Evolutionary conservation across 164 flowering plant species (phyloP).

Genomic region (Santalum album): DNA sequence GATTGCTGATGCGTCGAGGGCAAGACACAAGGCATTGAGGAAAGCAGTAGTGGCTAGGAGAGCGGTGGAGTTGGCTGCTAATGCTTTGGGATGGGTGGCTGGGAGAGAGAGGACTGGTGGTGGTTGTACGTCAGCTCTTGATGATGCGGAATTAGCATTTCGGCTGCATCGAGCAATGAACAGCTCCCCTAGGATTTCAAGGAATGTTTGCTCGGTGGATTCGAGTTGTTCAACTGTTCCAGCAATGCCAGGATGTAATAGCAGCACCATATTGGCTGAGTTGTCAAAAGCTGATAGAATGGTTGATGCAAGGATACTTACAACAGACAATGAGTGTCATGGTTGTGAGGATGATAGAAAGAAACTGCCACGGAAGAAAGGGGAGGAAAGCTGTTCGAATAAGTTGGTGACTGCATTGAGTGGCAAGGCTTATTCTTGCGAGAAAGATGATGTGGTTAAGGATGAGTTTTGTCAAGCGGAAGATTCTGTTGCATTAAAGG

Average conservation of each 20-base stretch:
- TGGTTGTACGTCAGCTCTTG: slow-evolving; percentile 8
- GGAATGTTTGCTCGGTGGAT: slow-evolving; percentile 14
- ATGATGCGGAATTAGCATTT: slow-evolving; percentile 40
- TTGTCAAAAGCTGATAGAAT: neutral
- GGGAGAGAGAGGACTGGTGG: slow-evolving; percentile 5
- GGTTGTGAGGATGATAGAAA: slow-evolving; percentile 6
- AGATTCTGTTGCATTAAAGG: neutral
- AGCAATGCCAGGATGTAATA: neutral
- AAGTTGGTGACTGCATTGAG: slow-evolving; percentile 11
- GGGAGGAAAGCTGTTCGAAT: slow-evolving; percentile 30
- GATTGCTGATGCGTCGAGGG: slow-evolving; percentile 19
- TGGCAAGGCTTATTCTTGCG: slow-evolving; percentile 14
- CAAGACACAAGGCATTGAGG: slow-evolving; percentile 25
- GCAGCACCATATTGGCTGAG: neutral
- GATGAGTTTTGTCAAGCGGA: neutral
- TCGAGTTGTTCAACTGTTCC: slow-evolving; percentile 5
- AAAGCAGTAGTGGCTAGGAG: slow-evolving; percentile 28
- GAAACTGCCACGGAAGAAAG: slow-evolving; percentile 13
- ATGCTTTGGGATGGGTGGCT: slow-evolving; percentile 18
- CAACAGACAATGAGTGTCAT: neutral
- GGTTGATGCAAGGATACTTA: slow-evolving; percentile 3
- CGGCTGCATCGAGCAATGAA: slow-evolving; percentile 44
- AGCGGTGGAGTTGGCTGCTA: slow-evolving; percentile 25
- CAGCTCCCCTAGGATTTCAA: slow-evolving; percentile 46
- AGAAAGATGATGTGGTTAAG: slow-evolving; percentile 7